These are phyloP conservation scores for Nakazawaea anatomiae DNA, from an alignment of 805 yeast species.

Conservation along the genomic window DNA sequence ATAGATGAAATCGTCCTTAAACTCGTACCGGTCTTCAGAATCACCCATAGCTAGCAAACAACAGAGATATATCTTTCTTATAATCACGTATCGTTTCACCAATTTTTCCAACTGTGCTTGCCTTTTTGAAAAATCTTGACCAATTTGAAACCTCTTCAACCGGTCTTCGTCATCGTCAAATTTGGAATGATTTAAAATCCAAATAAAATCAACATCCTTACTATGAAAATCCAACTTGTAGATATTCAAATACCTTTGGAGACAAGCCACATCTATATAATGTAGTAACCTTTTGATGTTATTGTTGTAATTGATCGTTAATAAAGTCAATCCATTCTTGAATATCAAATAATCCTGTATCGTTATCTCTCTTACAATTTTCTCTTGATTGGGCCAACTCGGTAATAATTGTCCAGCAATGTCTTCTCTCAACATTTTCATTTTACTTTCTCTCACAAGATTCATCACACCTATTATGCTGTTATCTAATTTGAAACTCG, in stretches of 20 bases:
- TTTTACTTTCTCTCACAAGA: not conserved
- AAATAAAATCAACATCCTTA: slow-evolving; percentile 4
- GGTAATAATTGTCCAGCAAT: not conserved
- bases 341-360: not conserved
- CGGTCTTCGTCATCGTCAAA: not conserved
- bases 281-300: slow-evolving; percentile 1
- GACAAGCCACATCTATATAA: not conserved
- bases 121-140: not conserved
- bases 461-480: not conserved
- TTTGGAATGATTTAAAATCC: slow-evolving; percentile 1
- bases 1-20: not conserved
- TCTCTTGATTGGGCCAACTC: no score
- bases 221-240: not conserved
- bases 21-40: not conserved
- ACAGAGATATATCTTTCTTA: slow-evolving; percentile 6
- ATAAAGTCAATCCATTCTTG: slow-evolving; percentile 1
- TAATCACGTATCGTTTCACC: not conserved
- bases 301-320: not conserved
- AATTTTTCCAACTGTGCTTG: not conserved
- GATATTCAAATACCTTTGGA: slow-evolving; percentile 4
- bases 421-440: not conserved
- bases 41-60: slow-evolving; percentile 4
- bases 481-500: not conserved
- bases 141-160: not conserved
- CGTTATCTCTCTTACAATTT: not conserved